These are phyloP conservation scores for Erysimum cheiranthoides DNA, from an alignment of 345 rosid species.

Conservation along the genomic window DNA sequence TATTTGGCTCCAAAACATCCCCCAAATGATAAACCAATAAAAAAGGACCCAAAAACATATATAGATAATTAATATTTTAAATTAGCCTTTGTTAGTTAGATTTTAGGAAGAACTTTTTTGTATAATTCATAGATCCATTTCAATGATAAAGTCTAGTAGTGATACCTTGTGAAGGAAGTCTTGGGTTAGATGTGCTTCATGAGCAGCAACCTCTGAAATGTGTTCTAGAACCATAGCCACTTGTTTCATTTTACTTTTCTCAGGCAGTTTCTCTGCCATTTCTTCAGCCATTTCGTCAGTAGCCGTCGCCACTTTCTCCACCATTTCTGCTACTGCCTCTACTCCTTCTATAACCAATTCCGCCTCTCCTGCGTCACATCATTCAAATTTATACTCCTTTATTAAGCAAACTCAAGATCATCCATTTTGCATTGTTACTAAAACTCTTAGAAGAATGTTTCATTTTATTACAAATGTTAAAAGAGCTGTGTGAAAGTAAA, in stretches of 20 bases:
- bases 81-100: background rate
- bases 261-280: constrained; percentile 58
- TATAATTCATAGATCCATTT: constrained; percentile 1
- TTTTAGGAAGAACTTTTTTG: background rate
- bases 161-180: constrained; percentile 69
- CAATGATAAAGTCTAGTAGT: background rate
- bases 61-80: background rate
- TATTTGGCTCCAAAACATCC: constrained; percentile 4
- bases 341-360: constrained; percentile 51
- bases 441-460: too few species aligned
- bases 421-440: too few species aligned
- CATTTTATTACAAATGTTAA: too few species aligned
- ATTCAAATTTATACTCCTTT: background rate
- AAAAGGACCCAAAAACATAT: background rate
- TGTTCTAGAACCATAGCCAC: constrained; percentile 61
- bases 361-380: constrained; percentile 50
- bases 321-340: constrained; percentile 56
- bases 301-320: constrained; percentile 53
- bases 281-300: constrained; percentile 51
- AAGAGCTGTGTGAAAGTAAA: background rate
- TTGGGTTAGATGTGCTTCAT: constrained; percentile 59
- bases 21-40: too few species aligned
- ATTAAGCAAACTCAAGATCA: background rate
- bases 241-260: constrained; percentile 57
- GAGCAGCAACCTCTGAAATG: constrained; percentile 63